Percentiles rank a stretch among this genome's conserved stretches.
These are phyloP conservation scores for Breynia disticha DNA, from an alignment of 441 rosid genomes.

Conservation along the genomic window DNA sequence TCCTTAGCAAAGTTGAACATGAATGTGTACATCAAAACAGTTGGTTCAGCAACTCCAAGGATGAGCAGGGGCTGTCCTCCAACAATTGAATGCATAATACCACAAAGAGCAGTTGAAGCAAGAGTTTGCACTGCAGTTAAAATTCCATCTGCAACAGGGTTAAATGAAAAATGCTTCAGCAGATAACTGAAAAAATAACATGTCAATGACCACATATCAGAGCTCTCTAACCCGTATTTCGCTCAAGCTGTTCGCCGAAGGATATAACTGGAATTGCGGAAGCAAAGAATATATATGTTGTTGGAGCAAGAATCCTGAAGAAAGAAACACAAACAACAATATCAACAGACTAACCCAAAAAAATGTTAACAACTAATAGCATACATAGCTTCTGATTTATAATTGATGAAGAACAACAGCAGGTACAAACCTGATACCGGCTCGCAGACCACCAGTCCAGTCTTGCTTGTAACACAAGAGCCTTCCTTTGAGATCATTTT, in stretches of 20 bases:
- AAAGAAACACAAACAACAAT: slow-evolving; percentile 9
- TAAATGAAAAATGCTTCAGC: slow-evolving; percentile 10
- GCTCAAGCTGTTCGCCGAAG: slow-evolving; percentile 71
- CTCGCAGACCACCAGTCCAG: slow-evolving; percentile 60
- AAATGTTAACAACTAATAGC: too few relatives aligned
- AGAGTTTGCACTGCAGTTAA: slow-evolving; percentile 79
- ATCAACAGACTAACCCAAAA: neutral
- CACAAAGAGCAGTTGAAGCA: slow-evolving; percentile 68
- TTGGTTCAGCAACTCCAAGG: slow-evolving; percentile 81
- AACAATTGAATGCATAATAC: slow-evolving; percentile 54
- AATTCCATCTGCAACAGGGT: slow-evolving; percentile 40
- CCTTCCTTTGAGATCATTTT: slow-evolving; percentile 62
- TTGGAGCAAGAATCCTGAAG: slow-evolving; percentile 68
- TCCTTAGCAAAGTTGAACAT: slow-evolving; percentile 71
- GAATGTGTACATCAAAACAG: slow-evolving; percentile 72
- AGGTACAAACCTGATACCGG: slow-evolving; percentile 55
- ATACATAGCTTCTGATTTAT: neutral
- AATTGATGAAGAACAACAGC: slow-evolving; percentile 7
- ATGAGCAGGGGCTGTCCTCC: slow-evolving; percentile 82
- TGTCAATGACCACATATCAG: slow-evolving; percentile 6
- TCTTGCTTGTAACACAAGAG: slow-evolving; percentile 73
- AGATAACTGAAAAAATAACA: slow-evolving; percentile 5
- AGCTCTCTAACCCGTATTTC: slow-evolving; percentile 38
- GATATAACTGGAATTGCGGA: slow-evolving; percentile 81
- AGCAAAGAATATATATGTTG: slow-evolving; percentile 76